Percentiles rank a stretch among this genome's conserved stretches.
Conservation (phyloP, 2,329 filamentous ascomycete species). For the Lecanicillium sp. region DNA sequence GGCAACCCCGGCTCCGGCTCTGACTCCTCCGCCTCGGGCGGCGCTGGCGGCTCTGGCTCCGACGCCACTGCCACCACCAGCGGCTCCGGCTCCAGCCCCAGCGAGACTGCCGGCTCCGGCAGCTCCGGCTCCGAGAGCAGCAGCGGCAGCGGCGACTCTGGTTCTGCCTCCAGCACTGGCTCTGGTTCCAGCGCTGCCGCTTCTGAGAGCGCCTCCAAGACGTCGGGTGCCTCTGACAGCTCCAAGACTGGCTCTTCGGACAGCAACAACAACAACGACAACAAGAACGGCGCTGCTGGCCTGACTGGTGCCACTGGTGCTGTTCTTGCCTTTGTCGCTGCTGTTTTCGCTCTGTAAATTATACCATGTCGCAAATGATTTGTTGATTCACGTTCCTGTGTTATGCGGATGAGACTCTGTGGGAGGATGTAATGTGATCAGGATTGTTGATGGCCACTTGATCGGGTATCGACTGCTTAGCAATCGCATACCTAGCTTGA, state of each 20-base stretch:
- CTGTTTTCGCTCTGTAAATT: slow-evolving; percentile 14
- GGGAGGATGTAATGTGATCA: slow-evolving; percentile 10
- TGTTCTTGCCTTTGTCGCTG: slow-evolving; percentile 6
- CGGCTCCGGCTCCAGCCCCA: slow-evolving; percentile 19
- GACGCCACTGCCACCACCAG: slow-evolving; percentile 16
- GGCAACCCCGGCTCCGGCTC: slow-evolving; percentile 16
- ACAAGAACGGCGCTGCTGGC: slow-evolving; percentile 4
- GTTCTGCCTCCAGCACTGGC: slow-evolving; percentile 18
- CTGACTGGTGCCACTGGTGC: background rate
- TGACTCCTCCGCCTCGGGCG: slow-evolving; percentile 16
- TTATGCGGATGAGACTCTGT: background rate
- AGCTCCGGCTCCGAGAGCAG: slow-evolving; percentile 16
- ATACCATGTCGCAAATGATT: no score
- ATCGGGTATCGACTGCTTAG: background rate
- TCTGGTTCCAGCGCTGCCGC: slow-evolving; percentile 15
- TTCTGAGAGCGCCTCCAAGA: background rate
- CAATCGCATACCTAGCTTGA: background rate
- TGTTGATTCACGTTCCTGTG: no score
- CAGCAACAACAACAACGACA: background rate
- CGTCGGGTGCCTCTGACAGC: slow-evolving; percentile 1
- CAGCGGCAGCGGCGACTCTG: slow-evolving; percentile 6
- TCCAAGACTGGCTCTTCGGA: background rate
- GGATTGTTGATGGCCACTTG: background rate
- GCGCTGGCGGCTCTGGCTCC: background rate
- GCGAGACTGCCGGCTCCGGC: background rate